A percentile compares a stretch with the other conserved stretches of the same genome.
These are phyloP conservation scores for Colletotrichum phormii DNA, from an alignment of 2,329 filamentous ascomycete species.

Conservation along the genomic window DNA sequence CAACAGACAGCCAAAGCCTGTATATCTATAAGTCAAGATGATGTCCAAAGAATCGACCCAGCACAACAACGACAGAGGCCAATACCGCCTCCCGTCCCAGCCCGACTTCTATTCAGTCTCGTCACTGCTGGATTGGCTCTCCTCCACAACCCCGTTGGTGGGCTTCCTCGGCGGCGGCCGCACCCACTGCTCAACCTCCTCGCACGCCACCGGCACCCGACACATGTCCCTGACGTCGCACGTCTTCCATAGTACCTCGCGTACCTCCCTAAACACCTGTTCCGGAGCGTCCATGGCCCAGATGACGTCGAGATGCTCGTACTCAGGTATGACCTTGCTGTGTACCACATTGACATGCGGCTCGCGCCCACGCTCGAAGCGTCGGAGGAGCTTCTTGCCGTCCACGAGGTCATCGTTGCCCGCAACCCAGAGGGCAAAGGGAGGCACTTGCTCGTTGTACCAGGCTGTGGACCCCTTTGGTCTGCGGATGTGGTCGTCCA, in stretches of 20 bases:
- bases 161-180: slow-evolving; percentile 36
- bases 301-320: slow-evolving; percentile 94
- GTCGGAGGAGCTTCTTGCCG: slow-evolving; percentile 76
- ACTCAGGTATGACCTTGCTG: slow-evolving; percentile 83
- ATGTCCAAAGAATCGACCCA: background rate
- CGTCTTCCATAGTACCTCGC: slow-evolving; percentile 87
- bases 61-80: too few species aligned
- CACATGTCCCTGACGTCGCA: slow-evolving; percentile 67
- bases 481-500: slow-evolving; percentile 50
- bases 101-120: slow-evolving; percentile 18
- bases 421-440: slow-evolving; percentile 89
- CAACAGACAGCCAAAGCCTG: background rate
- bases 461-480: slow-evolving; percentile 73
- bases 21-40: background rate
- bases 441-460: slow-evolving; percentile 84
- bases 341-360: slow-evolving; percentile 86
- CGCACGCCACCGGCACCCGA: slow-evolving; percentile 73
- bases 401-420: slow-evolving; percentile 89
- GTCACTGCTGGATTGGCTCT: slow-evolving; percentile 34
- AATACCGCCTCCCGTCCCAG: background rate
- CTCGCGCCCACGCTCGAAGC: slow-evolving; percentile 82
- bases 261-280: slow-evolving; percentile 83
- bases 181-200: slow-evolving; percentile 57
- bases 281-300: slow-evolving; percentile 93
- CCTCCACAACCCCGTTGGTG: background rate